Percentiles rank a stretch among this genome's conserved stretches.
phyloP scores from a whole-genome alignment of 2,329 filamentous ascomycete genomes.

The Fusarium decemcellulare region DNA sequence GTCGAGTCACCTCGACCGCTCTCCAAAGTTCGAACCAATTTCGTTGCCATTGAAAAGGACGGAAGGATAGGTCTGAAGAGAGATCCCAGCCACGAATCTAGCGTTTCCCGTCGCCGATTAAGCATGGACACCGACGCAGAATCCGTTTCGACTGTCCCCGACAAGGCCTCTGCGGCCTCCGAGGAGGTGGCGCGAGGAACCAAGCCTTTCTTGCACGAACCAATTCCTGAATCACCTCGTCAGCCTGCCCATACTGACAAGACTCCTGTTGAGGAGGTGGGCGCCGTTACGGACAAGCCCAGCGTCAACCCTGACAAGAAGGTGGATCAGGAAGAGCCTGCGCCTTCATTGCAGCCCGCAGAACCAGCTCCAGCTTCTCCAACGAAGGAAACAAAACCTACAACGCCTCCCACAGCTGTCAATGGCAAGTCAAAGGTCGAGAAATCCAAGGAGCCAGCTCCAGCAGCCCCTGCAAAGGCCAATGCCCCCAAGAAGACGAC shows the following conservation, averaged over 20 bases:
- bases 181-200: constrained; percentile 44
- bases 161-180: constrained; percentile 52
- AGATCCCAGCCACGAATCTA: constrained; percentile 56
- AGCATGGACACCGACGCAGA: constrained; percentile 54
- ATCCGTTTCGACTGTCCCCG: constrained; percentile 53
- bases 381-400: constrained; percentile 30
- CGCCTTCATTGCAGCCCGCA: constrained; percentile 26
- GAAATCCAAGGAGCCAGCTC: constrained; percentile 42
- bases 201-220: constrained; percentile 52
- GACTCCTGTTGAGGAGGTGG: constrained; percentile 27
- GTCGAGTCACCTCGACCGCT: constrained; percentile 74
- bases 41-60: constrained; percentile 80
- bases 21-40: constrained; percentile 82
- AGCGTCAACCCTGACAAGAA: constrained; percentile 58
- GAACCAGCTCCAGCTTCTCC: constrained; percentile 29
- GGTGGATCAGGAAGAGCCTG: constrained; percentile 56
- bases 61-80: constrained; percentile 68
- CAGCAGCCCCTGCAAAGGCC: constrained; percentile 28
- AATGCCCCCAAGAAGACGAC: constrained; percentile 37
- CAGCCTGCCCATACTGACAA: constrained; percentile 40
- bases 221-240: constrained; percentile 60
- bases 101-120: constrained; percentile 53
- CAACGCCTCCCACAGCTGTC: constrained; percentile 19
- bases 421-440: constrained; percentile 43
- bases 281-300: constrained; percentile 51